Evolutionary conservation across 1,284 basidiomycete genomes (phyloP), one percentile per base, ranked within the genome.

Genomic region (Polyporus tsugae): DNA sequence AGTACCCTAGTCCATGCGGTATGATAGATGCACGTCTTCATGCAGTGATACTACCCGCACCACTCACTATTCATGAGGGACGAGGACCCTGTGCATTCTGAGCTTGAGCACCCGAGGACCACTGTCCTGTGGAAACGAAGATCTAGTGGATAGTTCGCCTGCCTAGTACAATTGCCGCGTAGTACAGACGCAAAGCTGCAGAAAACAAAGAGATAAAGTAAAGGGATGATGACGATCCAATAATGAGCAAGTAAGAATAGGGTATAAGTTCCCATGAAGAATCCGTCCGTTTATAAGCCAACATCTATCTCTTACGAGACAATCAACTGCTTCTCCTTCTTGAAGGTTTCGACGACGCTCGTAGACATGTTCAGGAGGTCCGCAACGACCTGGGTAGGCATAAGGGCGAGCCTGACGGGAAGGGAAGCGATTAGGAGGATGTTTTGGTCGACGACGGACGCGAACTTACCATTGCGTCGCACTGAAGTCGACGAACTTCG

Each of bases 351-450:
- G 35, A 78, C 67, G 13, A 70, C 63, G 33, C 68, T 67, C n/a
- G 69, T 69, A 6, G 75, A 69, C 39, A 80, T 70, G 62, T 77
- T 75, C 58, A 80, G 74, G 55, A 79, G 76, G 63, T 79, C 79
- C 25, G 79, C 77, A 19, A 79, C 79, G 38, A 80, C 75, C 55
- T 78, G 78, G 19, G 74, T 72, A 6, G 80, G 79, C 17, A 77
- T 78, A 70, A 81, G 74, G 0, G 80, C 79, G 6, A 82, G 74
- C 75, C 75, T 73, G 53, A 41, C 1, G 7, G 49, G 9, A 44
- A 36, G 38, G 15, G 7, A 19, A 1, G 35, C n/a, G 6, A n/a
- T 69, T 25, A 61, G 42, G 11, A 19, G 9, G 13, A 19, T 29
- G 19, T 9, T 2, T 11, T 36, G 13, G 36, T 7, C 10, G 15